Percentiles rank a stretch among this genome's conserved stretches.
These are phyloP conservation scores for Trypanosoma avium DNA, from an alignment of 208 protist species.

Conservation along the genomic window DNA sequence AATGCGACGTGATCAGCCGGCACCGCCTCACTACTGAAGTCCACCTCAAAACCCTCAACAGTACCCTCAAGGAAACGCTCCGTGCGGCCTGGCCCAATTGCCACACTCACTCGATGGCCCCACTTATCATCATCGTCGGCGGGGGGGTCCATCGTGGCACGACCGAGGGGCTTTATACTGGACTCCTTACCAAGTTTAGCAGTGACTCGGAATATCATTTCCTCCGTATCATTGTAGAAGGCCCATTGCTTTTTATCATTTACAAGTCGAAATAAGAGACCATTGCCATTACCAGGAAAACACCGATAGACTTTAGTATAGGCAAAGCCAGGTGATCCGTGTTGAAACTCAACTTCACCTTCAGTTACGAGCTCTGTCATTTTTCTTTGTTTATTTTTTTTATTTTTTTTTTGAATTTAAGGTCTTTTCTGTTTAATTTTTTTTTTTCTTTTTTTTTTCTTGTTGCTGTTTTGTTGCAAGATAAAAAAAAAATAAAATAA, in stretches of 20 bases:
- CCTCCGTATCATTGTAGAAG: slow-evolving; percentile 83
- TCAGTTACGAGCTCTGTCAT: slow-evolving; percentile 46
- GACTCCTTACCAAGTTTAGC: slow-evolving; percentile 36
- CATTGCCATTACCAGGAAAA: slow-evolving; percentile 77
- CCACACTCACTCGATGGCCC: slow-evolving; percentile 11
- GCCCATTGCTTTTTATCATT: slow-evolving; percentile 59
- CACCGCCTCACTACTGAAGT: slow-evolving; percentile 58
- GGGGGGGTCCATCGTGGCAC: slow-evolving; percentile 19
- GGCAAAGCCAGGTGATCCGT: slow-evolving; percentile 21
- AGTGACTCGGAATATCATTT: slow-evolving; percentile 39
- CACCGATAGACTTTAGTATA: slow-evolving; percentile 65
- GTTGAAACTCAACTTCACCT: slow-evolving; percentile 6
- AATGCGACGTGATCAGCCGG: slow-evolving; percentile 51
- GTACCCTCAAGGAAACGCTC: slow-evolving; percentile 38
- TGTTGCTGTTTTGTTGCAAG: slow-evolving; percentile 6
- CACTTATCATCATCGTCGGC: slow-evolving; percentile 27
- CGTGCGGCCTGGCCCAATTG: slow-evolving; percentile 32
- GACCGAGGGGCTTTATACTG: slow-evolving; percentile 42
- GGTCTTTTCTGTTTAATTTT: too few relatives aligned
- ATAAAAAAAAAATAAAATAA: slow-evolving; percentile 1
- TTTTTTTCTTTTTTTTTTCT: neutral
- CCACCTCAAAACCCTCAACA: slow-evolving; percentile 38
- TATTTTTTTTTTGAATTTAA: slow-evolving; percentile 1
- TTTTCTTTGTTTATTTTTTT: neutral
- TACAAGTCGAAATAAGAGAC: slow-evolving; percentile 83